These are phyloP conservation scores for Pyrenophora seminiperda DNA, from an alignment of 2,329 filamentous ascomycete species.

Conservation along the genomic window DNA sequence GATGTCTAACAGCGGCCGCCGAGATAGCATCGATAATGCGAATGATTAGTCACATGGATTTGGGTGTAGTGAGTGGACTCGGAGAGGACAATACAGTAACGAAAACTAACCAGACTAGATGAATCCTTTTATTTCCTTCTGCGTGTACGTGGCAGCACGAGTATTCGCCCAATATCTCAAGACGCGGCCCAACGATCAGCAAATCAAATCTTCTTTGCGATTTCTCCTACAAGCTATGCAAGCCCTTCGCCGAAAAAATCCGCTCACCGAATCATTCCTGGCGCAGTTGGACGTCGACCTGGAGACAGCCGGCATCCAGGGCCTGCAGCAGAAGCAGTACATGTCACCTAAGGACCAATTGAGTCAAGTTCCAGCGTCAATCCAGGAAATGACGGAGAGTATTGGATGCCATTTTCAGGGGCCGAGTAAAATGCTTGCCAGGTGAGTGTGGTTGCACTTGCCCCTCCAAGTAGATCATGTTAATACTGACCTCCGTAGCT, in stretches of 20 bases:
- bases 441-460: conserved; percentile 22
- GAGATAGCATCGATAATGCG: conserved; percentile 96
- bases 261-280: conserved; percentile 90
- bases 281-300: conserved; percentile 93
- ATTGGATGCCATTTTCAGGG: conserved; percentile 1
- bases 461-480: conserved; percentile 4
- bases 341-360: conserved; percentile 21
- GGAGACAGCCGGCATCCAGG: conserved; percentile 66
- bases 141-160: conserved; percentile 90
- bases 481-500: conserved; percentile 32
- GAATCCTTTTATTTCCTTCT: conserved; percentile 95
- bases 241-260: conserved; percentile 83
- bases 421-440: not conserved
- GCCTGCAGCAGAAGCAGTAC: conserved; percentile 58
- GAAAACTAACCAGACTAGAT: conserved; percentile 62
- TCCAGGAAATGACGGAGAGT: conserved; percentile 10
- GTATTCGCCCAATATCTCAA: conserved; percentile 98
- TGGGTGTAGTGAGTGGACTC: conserved; percentile 69
- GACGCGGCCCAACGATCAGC: conserved; percentile 82
- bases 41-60: conserved; percentile 87
- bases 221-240: conserved; percentile 92
- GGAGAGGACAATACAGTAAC: not conserved
- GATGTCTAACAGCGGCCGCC: conserved; percentile 90
- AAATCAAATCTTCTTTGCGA: conserved; percentile 78
- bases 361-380: conserved; percentile 3